Evolutionary conservation across 2,329 filamentous ascomycete species (phyloP), one percentile per base, ranked within the genome.

Genomic region (Aspergillus awamori): DNA sequence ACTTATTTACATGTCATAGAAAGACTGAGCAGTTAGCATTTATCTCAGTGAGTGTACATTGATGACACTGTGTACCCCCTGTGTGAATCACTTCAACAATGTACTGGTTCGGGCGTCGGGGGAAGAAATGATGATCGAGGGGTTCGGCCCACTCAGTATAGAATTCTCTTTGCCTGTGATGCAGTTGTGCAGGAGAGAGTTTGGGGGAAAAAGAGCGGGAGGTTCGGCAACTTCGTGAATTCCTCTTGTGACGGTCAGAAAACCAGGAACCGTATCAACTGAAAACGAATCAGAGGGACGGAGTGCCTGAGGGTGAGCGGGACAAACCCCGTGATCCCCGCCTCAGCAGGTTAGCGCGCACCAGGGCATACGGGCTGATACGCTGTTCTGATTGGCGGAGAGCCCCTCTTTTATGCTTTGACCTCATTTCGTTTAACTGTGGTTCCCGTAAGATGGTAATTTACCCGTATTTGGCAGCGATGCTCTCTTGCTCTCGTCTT

Each of bases 251-350:
- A 71, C 68, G 36, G 65, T 64, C 43, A 55, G 15, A 49, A 63
- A 64, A 69, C 70, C 70, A 72, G 70, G 70, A 53, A 72, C 70
- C 36, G 61, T 67, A 63, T 54, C 58, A 26, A 17, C 4, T 1
- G 7, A 5, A 10, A 8, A 15, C 62, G 60, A 67, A 63, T 67
- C 10, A 65, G 7, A 2, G 33, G 5, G 26, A 4, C 2, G 24
- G 17, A 11, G 48, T 52, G 15, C 62, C 62, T 63, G 56, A 38
- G 30, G 33, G 26, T 41, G 10, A 41, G 53, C 17, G 59, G 39
- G 63, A 30, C 26, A 8, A 20, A 10, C 49, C 39, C 49, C 51
- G 24, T 28, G 28, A 24, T 48, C 15, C 13, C 48, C 8, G 6
- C 64, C 53, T 45, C 2, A 62, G 17, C 2, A 5, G 33, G 61